Base-by-base conservation (phyloP, 31 red algal genomes). In the Asparagopsis taxiformis region DNA sequence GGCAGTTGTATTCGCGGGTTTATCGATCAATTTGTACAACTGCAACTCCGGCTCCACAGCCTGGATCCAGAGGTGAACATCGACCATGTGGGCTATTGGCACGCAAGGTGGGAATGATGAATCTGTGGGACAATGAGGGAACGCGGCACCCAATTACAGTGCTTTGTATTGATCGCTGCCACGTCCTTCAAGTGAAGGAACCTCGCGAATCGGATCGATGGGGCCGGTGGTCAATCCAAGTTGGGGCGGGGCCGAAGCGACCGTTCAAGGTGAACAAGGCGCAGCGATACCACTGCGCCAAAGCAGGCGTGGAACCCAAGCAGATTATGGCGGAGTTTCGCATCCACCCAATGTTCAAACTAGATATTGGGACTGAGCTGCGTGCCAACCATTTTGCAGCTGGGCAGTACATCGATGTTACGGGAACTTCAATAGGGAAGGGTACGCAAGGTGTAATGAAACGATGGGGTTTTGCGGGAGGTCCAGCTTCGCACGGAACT, bases 391-490 rank as follows among this genome's bases (percentile, higher is more conserved):
- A 93, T 65, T 95, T 95, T 72, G 77, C 67, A 0, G 51, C 82
- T 3, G 97, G 97, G 24, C 97, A 99, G 68, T 81, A 90, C 31
- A 68, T 99, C 16, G 97, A 99, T 67, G 92, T 95, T 25, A 80
- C 59, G 1, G 97, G 97, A 34, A 93, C 80, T 26, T 87, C 81
- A 10, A 95, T 88, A 16, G 97, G 97, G 49, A 99, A 99, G 73
- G 97, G 97, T 23, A 88, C 85, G 26, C 97, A 99, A 70, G 97
- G 97, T 31, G 81, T 85, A 15, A 92, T 99, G 85, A 99, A 94
- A 58, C 84, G 97, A 23, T 93, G 89, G 88, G 93, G 93, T 1
- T 99, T 99, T 80, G 41, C 63, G 3, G 97, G 97, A 31, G 80
- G 68, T 23, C 77, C 81, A 41, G 89, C 89, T 3, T 62, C 79